Evolutionary conservation across 148 eudicot genomes (phyloP).

Genomic region (Suaeda aralocaspica): DNA sequence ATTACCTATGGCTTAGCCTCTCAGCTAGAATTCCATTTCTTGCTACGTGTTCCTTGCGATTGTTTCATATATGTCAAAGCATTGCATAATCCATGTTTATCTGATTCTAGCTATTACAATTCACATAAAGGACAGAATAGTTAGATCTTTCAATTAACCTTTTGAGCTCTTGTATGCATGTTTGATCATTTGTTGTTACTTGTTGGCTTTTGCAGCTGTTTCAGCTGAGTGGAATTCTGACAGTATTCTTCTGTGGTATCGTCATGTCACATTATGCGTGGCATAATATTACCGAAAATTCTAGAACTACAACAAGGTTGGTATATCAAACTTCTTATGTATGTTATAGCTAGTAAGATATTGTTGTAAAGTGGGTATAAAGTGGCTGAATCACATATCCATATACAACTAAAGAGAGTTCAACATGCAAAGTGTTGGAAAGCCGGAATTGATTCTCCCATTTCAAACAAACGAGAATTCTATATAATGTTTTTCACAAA

Average conservation of each 20-base stretch:
- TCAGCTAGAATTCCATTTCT: too few relatives aligned
- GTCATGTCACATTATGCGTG: constrained; percentile 97
- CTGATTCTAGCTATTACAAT: too few relatives aligned
- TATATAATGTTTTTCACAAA: not conserved
- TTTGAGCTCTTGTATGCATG: not conserved
- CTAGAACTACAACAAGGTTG: constrained; percentile 81
- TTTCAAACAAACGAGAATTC: too few relatives aligned
- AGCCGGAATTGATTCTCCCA: too few relatives aligned
- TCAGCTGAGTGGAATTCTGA: constrained; percentile 78
- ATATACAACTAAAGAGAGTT: not conserved
- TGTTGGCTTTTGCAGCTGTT: constrained; percentile 47
- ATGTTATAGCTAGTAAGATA: not conserved
- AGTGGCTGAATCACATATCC: not conserved
- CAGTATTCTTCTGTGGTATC: constrained; percentile 89
- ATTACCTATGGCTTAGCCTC: too few relatives aligned
- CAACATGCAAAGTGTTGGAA: too few relatives aligned
- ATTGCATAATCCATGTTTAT: too few relatives aligned
- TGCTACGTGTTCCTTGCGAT: too few relatives aligned
- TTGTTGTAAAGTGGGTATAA: not conserved
- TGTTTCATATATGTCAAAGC: too few relatives aligned
- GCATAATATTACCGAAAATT: constrained; percentile 82
- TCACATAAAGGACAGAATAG: too few relatives aligned
- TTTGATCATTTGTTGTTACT: not conserved
- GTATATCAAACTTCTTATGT: constrained; percentile 7
- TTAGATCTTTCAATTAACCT: not conserved